Base-by-base conservation (phyloP, 2,329 filamentous ascomycete genomes). In the Blastomyces emzantsi region DNA sequence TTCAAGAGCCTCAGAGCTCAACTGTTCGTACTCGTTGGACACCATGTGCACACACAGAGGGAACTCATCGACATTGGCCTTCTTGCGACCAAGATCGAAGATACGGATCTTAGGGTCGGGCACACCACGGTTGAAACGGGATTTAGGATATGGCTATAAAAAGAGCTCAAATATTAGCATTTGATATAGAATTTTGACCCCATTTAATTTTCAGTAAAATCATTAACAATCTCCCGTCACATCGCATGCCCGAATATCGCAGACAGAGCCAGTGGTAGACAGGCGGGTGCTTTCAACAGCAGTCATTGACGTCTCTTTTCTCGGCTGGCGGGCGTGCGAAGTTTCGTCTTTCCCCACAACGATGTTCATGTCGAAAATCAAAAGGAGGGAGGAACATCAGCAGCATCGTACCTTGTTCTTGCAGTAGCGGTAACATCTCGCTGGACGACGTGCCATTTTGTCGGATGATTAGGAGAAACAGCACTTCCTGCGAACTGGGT, bases 351-450 rank as follows among this genome's bases (percentile, higher is more conserved):
- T 57, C 64, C 64, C 68, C 61, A 45, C 58, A 56, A 60, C 59
- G 51, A 63, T 30, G 7, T 36, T n/a, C 56, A 55, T 62, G 58
- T 59, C 60, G 64, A 67, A 67, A 69, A 66, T 64, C 65, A 63
- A 65, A 62, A 43, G 57, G 36, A 45, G 58, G 22, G 11, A 54
- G 28, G 17, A 66, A 67, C 63, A 68, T 68, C 51, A 62, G 63
- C 60, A 64, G 61, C 60, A 65, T 69, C 68, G 83, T 80, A 96
- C 92, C 92, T 97, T 97, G 89, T 97, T 99, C 91, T 99, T 99
- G 92, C 94, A 99, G 90, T 99, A 99, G 79, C 94, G 89, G 88
- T 96, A 99, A 86, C 94, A 99, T 86, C 94, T 90, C 79, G 94
- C 94, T 79, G 94, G 94, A 90, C 94, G 92, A 83, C 94, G 92